A percentile compares a stretch with the other conserved stretches of the same genome.
phyloP scores from a whole-genome alignment of 257 asterid species.

The Vinca minor region DNA sequence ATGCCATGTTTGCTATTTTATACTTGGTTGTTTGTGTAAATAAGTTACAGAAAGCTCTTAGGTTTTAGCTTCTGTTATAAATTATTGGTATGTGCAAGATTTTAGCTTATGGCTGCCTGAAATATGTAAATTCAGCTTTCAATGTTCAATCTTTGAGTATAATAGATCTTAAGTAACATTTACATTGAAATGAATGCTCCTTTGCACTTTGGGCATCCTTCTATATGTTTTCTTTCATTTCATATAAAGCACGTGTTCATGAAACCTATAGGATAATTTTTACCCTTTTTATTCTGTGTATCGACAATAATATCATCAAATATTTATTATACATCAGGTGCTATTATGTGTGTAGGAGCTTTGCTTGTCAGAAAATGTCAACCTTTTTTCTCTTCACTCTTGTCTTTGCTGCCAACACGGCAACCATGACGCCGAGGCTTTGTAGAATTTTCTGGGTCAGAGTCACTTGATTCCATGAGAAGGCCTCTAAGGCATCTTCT shows the following conservation, averaged over 20 bases:
- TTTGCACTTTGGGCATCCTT: conserved; percentile 3
- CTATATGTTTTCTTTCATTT: background rate
- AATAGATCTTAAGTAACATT: background rate
- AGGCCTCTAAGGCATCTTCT: conserved; percentile 79
- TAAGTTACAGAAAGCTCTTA: conserved; percentile 1
- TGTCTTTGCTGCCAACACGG: conserved; percentile 41
- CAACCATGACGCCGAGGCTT: conserved; percentile 77
- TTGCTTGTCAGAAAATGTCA: conserved; percentile 26
- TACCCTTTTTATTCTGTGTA: conserved; percentile 1
- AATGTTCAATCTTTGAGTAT: background rate
- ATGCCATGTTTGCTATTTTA: background rate
- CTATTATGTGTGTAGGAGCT: background rate
- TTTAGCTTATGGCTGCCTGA: background rate
- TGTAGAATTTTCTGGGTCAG: conserved; percentile 46
- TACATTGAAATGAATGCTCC: background rate
- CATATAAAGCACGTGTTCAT: background rate
- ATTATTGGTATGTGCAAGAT: background rate
- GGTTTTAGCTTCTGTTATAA: background rate
- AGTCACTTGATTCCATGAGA: conserved; percentile 62
- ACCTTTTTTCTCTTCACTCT: conserved; percentile 17
- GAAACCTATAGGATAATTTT: background rate
- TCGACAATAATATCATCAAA: background rate
- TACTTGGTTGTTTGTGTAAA: conserved; percentile 2
- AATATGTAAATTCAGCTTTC: background rate
- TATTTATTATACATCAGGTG: conserved; percentile 1